A percentile compares a stretch with the other conserved stretches of the same genome.
Evolutionary conservation across 768 basidiomycete species (phyloP).

Genomic region (Collybia nuda): DNA sequence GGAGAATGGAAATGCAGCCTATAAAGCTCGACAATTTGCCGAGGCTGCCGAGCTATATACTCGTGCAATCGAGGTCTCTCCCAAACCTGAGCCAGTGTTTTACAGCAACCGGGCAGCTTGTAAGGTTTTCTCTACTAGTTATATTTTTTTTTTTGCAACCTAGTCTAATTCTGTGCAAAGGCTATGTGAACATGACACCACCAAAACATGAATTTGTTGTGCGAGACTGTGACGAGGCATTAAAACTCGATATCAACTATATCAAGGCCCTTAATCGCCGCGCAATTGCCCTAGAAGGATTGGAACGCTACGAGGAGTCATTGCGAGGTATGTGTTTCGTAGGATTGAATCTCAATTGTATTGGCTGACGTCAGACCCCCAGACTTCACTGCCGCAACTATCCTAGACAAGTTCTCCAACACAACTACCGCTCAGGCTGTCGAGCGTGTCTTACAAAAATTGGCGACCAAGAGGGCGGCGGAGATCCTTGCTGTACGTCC

Average conservation of each 20-base stretch:
- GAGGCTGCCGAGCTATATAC: constrained; percentile 69
- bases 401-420: constrained; percentile 91
- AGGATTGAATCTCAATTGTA: not conserved
- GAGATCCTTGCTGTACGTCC: constrained; percentile 66
- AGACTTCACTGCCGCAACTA: constrained; percentile 98
- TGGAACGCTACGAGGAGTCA: constrained; percentile 73
- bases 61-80: constrained; percentile 70
- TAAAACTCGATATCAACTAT: constrained; percentile 80
- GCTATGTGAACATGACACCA: constrained; percentile 89
- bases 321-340: constrained; percentile 59
- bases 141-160: not conserved
- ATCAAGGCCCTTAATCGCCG: constrained; percentile 91
- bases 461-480: constrained; percentile 70
- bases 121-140: constrained; percentile 31
- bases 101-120: constrained; percentile 98
- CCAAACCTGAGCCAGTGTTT: constrained; percentile 87
- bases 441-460: constrained; percentile 88
- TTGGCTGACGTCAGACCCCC: not conserved
- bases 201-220: constrained; percentile 83
- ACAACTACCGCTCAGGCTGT: constrained; percentile 75
- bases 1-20: constrained; percentile 69
- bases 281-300: constrained; percentile 78
- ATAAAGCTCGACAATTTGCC: constrained; percentile 59
- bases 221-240: constrained; percentile 85
- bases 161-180: constrained; percentile 32